Base-by-base conservation (phyloP, 2,329 filamentous ascomycete genomes). In the Knufia fluminis region DNA sequence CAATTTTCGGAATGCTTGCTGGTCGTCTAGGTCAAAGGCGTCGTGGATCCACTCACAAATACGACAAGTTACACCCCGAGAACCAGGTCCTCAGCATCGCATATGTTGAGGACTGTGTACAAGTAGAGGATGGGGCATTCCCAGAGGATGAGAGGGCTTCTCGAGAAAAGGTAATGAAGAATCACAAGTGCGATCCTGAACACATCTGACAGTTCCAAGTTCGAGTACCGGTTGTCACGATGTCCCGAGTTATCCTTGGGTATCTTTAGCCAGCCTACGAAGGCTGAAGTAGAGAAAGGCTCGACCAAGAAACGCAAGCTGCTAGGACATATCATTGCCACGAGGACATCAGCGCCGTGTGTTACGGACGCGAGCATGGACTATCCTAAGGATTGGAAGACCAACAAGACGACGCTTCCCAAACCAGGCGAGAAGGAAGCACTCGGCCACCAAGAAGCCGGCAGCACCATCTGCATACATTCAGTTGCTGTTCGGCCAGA, bases 161-260 rank as follows among this genome's bases (percentile, higher is more conserved):
- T 41, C 69, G 69, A 61, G 78, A 82, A 58, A 83, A 82, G 74
- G 79, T 80, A 66, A 62, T 64, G 51, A 17, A 32, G 9, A 28
- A 8, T 41, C 4, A 6, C 31, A 28, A n/a, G 20, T 23, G 16
- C 17, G n/a, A 39, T 16, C 26, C 20, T n/a, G n/a, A 19, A 22
- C 49, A 12, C 20, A 4, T 31, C 38, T 46, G 19, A 42, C 41
- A 14, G 12, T 22, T 23, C 9, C 24, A 61, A 91, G 86, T 80
- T 92, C 61, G 70, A 77, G 50, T 94, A 94, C 67, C 84, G 87
- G 53, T 77, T 94, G 22, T 77, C 75, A 22, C 76, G 73, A 61
- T 90, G 85, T 63, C 82, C 85, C 33, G 85, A 90, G 61, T 76
- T 95, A 49, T 84, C 79, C 63, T 72, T 90, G 46, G 90, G 89